phyloP scores from a whole-genome alignment of 768 basidiomycete species.

The Hydnomerulius pinastri region DNA sequence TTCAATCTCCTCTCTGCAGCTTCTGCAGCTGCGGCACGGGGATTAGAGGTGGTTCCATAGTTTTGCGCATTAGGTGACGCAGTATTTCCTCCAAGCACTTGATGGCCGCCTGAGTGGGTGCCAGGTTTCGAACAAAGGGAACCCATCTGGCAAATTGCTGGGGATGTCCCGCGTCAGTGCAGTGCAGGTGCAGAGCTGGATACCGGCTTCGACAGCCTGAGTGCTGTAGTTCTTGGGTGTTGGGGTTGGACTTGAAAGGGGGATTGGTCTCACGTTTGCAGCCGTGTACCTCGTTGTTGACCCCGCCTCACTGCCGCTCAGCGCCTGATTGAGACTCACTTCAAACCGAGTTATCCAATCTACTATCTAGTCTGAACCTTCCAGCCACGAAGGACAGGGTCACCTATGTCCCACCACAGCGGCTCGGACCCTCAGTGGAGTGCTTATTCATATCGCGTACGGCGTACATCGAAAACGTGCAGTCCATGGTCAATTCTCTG shows the following conservation, averaged over 20 bases:
- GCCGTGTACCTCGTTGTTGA: constrained; percentile 21
- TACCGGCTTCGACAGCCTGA: background rate
- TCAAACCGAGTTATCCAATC: background rate
- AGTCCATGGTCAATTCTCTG: background rate
- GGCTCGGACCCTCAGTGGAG: background rate
- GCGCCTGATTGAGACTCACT: background rate
- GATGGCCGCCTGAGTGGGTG: constrained; percentile 45
- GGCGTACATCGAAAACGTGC: background rate
- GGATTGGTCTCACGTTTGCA: constrained; percentile 2
- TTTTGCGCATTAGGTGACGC: constrained; percentile 21
- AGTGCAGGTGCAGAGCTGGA: background rate
- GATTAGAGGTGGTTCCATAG: constrained; percentile 37
- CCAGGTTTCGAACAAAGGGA: constrained; percentile 57
- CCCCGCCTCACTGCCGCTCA: constrained; percentile 16
- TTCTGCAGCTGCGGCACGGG: constrained; percentile 58
- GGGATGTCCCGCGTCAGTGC: background rate
- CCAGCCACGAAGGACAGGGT: background rate
- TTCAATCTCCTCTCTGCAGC: constrained; percentile 63
- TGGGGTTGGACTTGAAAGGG: too few species aligned
- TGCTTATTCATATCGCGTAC: background rate
- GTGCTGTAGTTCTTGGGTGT: background rate
- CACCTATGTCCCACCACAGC: background rate
- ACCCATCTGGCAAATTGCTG: constrained; percentile 42
- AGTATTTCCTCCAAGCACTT: constrained; percentile 46
- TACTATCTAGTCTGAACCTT: background rate